Base-by-base conservation (phyloP, 2,329 filamentous ascomycete genomes). In the Colletotrichum camelliae region DNA sequence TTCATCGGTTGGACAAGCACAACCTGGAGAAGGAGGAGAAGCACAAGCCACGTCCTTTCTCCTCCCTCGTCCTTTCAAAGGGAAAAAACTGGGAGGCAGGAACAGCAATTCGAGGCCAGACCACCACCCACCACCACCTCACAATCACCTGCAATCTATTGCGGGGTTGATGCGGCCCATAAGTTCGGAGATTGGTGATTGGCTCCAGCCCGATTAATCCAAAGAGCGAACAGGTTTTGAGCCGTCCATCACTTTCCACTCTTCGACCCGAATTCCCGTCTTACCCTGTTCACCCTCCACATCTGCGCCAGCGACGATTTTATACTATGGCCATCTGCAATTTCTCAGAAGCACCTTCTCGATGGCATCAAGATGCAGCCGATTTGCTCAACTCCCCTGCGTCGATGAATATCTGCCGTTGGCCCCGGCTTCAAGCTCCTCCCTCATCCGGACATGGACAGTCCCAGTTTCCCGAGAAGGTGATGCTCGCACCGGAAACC, bases 401-500 rank as follows among this genome's bases (percentile, higher is more conserved):
- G 57, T 52, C 43, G 64, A 75, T 66, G 73, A 73, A 57, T 12
- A 52, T 60, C 27, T 73, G 57, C 70, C 64, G 73, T 39, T 73
- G 70, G 73, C 70, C 57, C 64, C 43, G 60, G 64, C 73, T 57
- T 43, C 62, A 10, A 65, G 33, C 67, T 35, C n/a, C 58, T 64
- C 52, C 62, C 52, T 61, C 35, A 64, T 70, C 37, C 57, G 57
- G 71, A 69, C 66, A n/a, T 39, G 24, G 31, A 48, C 24, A 29
- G 24, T 33, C 13, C 21, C 48, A 67, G 29, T 27, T 67, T 21
- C 31, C 60, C 61, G 35, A 57, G 66, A 62, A 57, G 27, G 52
- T n/a, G 57, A 24, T 33, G 61, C 21, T 43, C 35, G 64, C 52
- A 58, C 62, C 62, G 37, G 62, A 21, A 39, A 48, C 21, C 37